Percentiles rank a stretch among this genome's conserved stretches.
phyloP scores from a whole-genome alignment of 1,284 basidiomycete genomes.

The Cryptococcus amylolentus region DNA sequence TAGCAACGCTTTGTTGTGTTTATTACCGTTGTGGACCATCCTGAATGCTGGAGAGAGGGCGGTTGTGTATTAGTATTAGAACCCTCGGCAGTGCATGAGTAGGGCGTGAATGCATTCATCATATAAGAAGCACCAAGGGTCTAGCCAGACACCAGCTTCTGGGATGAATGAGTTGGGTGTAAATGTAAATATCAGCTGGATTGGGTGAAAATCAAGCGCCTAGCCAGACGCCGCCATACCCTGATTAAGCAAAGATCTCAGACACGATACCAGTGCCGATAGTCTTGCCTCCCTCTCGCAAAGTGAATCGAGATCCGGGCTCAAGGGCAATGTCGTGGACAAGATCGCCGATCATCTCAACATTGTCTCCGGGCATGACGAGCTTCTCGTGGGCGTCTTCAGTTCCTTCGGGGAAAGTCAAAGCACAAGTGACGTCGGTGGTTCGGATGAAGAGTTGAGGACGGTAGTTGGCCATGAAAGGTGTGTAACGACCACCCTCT shows the following conservation, averaged over 20 bases:
- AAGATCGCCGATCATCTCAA: conserved; percentile 85
- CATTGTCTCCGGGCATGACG: conserved; percentile 98
- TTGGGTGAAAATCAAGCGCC: background rate
- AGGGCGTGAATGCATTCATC: conserved; percentile 12
- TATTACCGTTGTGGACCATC: too few species aligned
- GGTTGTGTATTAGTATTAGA: too few species aligned
- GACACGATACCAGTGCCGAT: conserved; percentile 87
- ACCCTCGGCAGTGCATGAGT: conserved; percentile 4
- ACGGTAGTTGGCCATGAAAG: conserved; percentile 94
- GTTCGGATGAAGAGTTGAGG: conserved; percentile 97
- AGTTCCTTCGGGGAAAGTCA: conserved; percentile 80
- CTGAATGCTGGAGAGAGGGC: too few species aligned
- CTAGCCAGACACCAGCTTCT: background rate
- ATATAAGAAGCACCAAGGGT: background rate
- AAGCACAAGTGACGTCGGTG: conserved; percentile 81
- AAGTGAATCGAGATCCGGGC: conserved; percentile 90
- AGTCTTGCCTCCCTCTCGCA: conserved; percentile 95
- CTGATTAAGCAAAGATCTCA: conserved; percentile 59
- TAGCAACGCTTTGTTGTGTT: too few species aligned
- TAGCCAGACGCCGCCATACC: background rate
- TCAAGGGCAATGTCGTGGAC: conserved; percentile 89
- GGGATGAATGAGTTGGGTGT: conserved; percentile 9
- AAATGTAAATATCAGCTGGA: conserved; percentile 2
- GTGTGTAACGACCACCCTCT: conserved; percentile 96
- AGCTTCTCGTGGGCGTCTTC: conserved; percentile 67